Percentiles rank a stretch among this genome's conserved stretches.
These are phyloP conservation scores for Lactarius indigo DNA, from an alignment of 768 basidiomycete species.

Conservation along the genomic window DNA sequence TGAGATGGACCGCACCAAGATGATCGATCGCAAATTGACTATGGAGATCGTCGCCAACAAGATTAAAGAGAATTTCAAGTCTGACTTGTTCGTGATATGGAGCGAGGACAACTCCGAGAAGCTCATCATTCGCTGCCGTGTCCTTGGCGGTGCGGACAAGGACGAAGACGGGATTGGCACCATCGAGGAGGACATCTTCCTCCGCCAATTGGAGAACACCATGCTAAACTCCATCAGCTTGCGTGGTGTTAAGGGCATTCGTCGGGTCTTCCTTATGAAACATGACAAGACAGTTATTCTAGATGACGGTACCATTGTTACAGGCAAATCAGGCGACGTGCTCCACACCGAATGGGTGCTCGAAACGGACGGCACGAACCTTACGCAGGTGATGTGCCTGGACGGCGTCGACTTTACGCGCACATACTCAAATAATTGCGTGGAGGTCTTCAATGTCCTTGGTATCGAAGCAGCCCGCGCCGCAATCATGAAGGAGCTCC, in stretches of 20 bases:
- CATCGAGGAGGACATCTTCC: slow-evolving; percentile 92
- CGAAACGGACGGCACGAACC: slow-evolving; percentile 95
- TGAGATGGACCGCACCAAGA: slow-evolving; percentile 93
- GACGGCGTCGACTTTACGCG: slow-evolving; percentile 92
- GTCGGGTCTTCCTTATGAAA: slow-evolving; percentile 89
- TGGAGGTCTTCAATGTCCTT: slow-evolving; percentile 89
- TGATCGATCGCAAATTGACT: slow-evolving; percentile 94
- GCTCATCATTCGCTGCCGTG: slow-evolving; percentile 94
- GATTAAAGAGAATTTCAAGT: slow-evolving; percentile 92
- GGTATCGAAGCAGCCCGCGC: slow-evolving; percentile 97
- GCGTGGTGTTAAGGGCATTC: slow-evolving; percentile 88
- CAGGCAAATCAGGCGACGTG: slow-evolving; percentile 26
- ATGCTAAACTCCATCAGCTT: slow-evolving; percentile 95
- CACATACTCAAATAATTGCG: slow-evolving; percentile 96
- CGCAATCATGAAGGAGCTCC: slow-evolving; percentile 90
- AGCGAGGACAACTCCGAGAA: slow-evolving; percentile 99
- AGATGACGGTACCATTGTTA: slow-evolving; percentile 56
- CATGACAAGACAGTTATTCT: slow-evolving; percentile 73
- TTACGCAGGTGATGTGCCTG: slow-evolving; percentile 92
- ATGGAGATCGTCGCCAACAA: slow-evolving; percentile 93
- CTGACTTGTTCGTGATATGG: slow-evolving; percentile 97
- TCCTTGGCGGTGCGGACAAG: slow-evolving; percentile 79
- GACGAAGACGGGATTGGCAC: slow-evolving; percentile 73
- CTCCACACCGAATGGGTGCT: slow-evolving; percentile 89
- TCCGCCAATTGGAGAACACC: slow-evolving; percentile 92